A percentile compares a stretch with the other conserved stretches of the same genome.
These are phyloP conservation scores for Brassica carinata DNA, from an alignment of 345 rosid species.

Conservation along the genomic window DNA sequence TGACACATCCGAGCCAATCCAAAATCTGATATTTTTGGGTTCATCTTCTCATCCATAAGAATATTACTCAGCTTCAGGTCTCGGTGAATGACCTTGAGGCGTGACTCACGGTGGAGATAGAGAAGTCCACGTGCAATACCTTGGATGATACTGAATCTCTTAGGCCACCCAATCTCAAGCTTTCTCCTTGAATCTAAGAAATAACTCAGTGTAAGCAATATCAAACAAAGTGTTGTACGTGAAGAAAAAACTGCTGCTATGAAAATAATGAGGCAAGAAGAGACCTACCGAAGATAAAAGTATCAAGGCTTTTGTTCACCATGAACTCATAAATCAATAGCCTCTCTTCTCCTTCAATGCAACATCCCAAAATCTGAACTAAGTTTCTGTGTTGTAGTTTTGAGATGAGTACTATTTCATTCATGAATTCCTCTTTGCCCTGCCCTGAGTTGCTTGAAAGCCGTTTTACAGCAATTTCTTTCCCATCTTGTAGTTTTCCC, in stretches of 20 bases:
- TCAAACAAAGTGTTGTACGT: not conserved
- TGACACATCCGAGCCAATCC: conserved; percentile 37
- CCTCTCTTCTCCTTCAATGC: conserved; percentile 47
- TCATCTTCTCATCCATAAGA: conserved; percentile 32
- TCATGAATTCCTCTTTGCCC: conserved; percentile 49
- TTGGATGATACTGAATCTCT: conserved; percentile 18
- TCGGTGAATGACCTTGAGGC: conserved; percentile 26
- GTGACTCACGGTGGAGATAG: conserved; percentile 32
- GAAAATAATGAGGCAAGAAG: not conserved
- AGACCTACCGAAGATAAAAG: conserved; percentile 48
- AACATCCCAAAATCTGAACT: conserved; percentile 52
- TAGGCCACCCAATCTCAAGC: conserved; percentile 19
- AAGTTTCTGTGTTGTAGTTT: conserved; percentile 70
- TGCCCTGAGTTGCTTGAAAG: conserved; percentile 50
- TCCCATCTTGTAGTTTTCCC: conserved; percentile 44
- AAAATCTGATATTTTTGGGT: conserved; percentile 35
- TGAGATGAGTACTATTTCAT: conserved; percentile 41
- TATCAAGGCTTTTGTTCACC: conserved; percentile 59
- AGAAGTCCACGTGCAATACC: conserved; percentile 36
- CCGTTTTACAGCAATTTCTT: conserved; percentile 51
- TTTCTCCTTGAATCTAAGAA: conserved; percentile 24
- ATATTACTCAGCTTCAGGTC: conserved; percentile 28
- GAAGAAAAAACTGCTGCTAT: not conserved
- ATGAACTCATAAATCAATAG: conserved; percentile 60
- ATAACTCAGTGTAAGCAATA: not conserved